These are phyloP conservation scores for Fraxinus nigra DNA, from an alignment of 305 asterid genomes.

Conservation along the genomic window DNA sequence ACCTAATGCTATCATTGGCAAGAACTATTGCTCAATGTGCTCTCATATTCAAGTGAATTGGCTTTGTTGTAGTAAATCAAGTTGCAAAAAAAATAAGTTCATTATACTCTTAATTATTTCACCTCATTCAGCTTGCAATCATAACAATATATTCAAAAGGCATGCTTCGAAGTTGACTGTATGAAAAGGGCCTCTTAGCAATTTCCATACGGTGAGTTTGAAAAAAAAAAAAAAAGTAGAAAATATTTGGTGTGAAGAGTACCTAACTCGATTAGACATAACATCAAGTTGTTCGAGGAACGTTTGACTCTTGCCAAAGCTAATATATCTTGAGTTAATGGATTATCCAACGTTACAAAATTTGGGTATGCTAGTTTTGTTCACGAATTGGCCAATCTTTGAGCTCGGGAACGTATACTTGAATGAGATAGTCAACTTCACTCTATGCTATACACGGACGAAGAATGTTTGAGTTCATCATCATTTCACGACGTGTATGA, in stretches of 20 bases:
- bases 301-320: neutral
- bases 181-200: neutral
- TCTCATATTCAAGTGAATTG: neutral
- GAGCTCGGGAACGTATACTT: neutral
- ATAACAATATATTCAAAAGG: neutral
- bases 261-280: neutral
- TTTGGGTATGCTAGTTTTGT: neutral
- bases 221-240: neutral
- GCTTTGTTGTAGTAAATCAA: neutral
- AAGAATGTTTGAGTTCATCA: neutral
- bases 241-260: too few species aligned
- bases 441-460: neutral
- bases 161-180: neutral
- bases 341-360: neutral
- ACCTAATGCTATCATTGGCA: neutral
- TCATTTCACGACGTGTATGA: neutral
- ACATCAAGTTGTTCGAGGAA: neutral
- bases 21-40: neutral
- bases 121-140: neutral
- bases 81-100: neutral
- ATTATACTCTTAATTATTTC: neutral
- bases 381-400: neutral
- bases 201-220: neutral
- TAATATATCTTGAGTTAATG: neutral
- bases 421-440: neutral